Evolutionary conservation across 78 protist species (phyloP), one percentile per base, ranked within the genome.

Genomic region (Acrasis kona): DNA sequence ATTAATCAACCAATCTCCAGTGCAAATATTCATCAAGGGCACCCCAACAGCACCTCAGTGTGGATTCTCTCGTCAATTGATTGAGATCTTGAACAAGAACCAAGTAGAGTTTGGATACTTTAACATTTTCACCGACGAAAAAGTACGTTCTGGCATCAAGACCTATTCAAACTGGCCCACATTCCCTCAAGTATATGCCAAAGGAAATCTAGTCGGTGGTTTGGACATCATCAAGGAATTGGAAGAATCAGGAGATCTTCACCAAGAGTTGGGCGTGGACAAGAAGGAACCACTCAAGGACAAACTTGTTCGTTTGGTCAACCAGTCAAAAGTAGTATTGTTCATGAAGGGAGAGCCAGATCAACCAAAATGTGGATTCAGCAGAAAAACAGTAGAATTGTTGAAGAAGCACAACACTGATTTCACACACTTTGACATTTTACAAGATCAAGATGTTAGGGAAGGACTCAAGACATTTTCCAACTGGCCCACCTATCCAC

Each of bases 201-300:
- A 82, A 30, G 96, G 96, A 41, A 83, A 90, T 77, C 86, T 92
- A 9, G 76, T 92, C 37, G 96, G 96, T 35, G 96, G 96, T 10
- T 74, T 79, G 32, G 96, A 92, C 80, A 77, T 89, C 37, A 57
- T 87, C 30, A 67, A 58, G 32, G 92, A 87, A 39, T 6, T 89
- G 39, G 41, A 50, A 50, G 61, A 50, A 50, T 19, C 61, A 50
- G 61, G 19, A 19, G 61, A 50, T n/a, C 61, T 50, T 50, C 34
- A n/a, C 19, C 19, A n/a, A 19, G 19, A 19, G 19, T 50, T 50
- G 19, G 61, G 61, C 19, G n/a, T n/a, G n/a, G 61, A 50, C 19
- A 19, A 50, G 10, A 75, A 81, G 42, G 70, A 72, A 70, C 71
- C 32, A n/a, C 42, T 86, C 36, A 70, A 65, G 28, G 84, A 30